A percentile compares a stretch with the other conserved stretches of the same genome.
These are phyloP conservation scores for Apiospora arundinis DNA, from an alignment of 2,329 filamentous ascomycete species.

Conservation along the genomic window DNA sequence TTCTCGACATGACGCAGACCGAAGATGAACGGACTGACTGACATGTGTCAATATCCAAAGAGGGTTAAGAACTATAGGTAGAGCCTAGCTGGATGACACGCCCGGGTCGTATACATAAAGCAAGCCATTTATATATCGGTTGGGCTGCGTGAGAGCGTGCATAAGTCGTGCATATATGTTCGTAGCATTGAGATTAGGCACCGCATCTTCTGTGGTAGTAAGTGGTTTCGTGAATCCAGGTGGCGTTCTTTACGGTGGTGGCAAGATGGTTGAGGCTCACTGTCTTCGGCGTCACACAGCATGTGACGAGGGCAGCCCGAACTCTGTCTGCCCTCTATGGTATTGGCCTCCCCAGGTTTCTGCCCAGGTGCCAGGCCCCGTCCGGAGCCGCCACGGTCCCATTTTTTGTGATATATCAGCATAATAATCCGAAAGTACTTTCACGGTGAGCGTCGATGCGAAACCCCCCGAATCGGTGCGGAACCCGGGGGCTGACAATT, in stretches of 20 bases:
- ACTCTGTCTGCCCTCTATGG: not conserved
- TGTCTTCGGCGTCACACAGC: not conserved
- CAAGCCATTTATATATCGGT: not conserved
- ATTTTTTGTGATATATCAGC: not conserved
- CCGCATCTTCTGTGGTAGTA: not conserved
- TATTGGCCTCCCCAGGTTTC: not conserved
- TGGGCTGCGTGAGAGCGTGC: not conserved
- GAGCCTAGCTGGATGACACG: not conserved
- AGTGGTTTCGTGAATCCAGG: not conserved
- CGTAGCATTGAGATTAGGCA: conserved; percentile 3
- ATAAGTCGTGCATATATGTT: conserved; percentile 1
- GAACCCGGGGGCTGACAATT: not conserved
- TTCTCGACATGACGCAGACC: not conserved
- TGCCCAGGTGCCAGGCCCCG: not conserved
- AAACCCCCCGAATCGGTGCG: not conserved
- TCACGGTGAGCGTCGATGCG: not conserved
- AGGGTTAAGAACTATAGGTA: not conserved
- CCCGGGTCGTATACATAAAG: not conserved
- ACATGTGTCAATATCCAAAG: not conserved
- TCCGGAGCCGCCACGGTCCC: not conserved
- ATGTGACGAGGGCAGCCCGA: not conserved
- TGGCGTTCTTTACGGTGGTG: not conserved
- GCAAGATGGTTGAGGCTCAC: conserved; percentile 8
- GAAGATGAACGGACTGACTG: not conserved
- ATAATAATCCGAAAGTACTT: not conserved